Evolutionary conservation across 257 asterid genomes (phyloP).

Genomic region (Jaltomata sinuosa): DNA sequence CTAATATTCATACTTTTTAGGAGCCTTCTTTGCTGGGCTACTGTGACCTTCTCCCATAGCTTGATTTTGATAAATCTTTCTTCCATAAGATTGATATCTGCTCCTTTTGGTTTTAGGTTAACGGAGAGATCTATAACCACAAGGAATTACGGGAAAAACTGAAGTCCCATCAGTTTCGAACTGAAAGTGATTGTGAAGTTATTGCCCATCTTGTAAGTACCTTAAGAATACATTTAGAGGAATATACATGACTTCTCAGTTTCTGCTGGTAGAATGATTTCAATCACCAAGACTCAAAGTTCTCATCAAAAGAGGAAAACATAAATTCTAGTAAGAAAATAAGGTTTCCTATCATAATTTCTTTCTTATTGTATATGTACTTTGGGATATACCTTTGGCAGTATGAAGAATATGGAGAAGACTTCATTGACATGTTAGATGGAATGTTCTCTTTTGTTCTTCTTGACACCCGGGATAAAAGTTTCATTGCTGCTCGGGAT

Average conservation of each 20-base stretch:
- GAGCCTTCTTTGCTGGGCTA: neutral
- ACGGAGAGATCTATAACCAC: slow-evolving; percentile 98
- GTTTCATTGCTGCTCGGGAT: slow-evolving; percentile 99
- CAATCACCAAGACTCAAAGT: neutral
- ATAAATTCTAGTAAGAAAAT: neutral
- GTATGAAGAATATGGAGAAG: slow-evolving; percentile 99
- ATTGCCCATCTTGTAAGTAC: slow-evolving; percentile 92
- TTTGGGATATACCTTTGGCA: slow-evolving; percentile 13
- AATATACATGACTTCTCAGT: neutral
- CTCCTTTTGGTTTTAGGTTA: slow-evolving; percentile 47
- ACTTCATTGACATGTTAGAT: slow-evolving; percentile 87
- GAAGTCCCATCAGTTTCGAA: slow-evolving; percentile 68
- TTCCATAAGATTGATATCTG: slow-evolving; percentile 2
- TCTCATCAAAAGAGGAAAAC: neutral
- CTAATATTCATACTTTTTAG: neutral
- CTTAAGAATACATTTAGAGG: neutral
- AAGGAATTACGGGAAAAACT: slow-evolving; percentile 59
- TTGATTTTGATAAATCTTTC: neutral
- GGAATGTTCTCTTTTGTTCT: slow-evolving; percentile 99
- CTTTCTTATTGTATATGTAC: neutral
- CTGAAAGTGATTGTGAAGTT: slow-evolving; percentile 99
- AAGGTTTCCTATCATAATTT: neutral
- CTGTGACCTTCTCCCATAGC: neutral
- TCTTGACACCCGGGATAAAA: slow-evolving; percentile 90
- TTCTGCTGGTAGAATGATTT: neutral